These are phyloP conservation scores for Yamadazyma olivae DNA, from an alignment of 805 yeast species.

Conservation along the genomic window DNA sequence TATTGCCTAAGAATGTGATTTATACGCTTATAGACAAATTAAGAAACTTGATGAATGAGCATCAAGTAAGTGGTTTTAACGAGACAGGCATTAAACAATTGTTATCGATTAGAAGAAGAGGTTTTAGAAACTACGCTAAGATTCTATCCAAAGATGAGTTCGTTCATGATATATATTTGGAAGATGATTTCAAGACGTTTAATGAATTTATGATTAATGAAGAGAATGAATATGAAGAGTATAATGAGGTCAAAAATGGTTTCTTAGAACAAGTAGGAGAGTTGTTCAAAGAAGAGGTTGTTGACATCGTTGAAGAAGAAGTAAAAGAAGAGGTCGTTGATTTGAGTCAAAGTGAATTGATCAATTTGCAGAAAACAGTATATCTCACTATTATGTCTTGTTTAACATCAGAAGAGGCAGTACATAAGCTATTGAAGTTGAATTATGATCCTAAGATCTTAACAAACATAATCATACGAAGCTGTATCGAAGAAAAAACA, in stretches of 20 bases:
- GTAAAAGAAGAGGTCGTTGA: conserved; percentile 47
- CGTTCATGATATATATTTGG: conserved; percentile 51
- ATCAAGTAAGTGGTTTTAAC: conserved; percentile 35
- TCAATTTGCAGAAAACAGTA: conserved; percentile 69
- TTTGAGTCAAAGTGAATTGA: conserved; percentile 61
- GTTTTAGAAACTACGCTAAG: conserved; percentile 10
- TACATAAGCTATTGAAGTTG: conserved; percentile 71
- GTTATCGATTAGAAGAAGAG: conserved; percentile 26
- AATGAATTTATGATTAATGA: conserved; percentile 38
- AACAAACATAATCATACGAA: conserved; percentile 70
- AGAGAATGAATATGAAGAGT: conserved; percentile 51
- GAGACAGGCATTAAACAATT: conserved; percentile 49
- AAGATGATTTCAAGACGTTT: conserved; percentile 46
- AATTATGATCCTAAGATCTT: conserved; percentile 45
- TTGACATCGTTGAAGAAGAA: neutral
- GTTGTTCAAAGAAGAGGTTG: neutral
- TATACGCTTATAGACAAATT: conserved; percentile 57
- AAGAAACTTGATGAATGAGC: conserved; percentile 58
- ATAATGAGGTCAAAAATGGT: conserved; percentile 39
- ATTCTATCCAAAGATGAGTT: conserved; percentile 3
- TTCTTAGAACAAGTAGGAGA: conserved; percentile 39
- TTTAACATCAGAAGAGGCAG: conserved; percentile 89
- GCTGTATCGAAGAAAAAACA: conserved; percentile 82
- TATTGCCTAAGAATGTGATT: conserved; percentile 45
- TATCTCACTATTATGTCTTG: conserved; percentile 86